phyloP scores from a whole-genome alignment of 2,329 filamentous ascomycete species.

The Paecilomyces niveus region DNA sequence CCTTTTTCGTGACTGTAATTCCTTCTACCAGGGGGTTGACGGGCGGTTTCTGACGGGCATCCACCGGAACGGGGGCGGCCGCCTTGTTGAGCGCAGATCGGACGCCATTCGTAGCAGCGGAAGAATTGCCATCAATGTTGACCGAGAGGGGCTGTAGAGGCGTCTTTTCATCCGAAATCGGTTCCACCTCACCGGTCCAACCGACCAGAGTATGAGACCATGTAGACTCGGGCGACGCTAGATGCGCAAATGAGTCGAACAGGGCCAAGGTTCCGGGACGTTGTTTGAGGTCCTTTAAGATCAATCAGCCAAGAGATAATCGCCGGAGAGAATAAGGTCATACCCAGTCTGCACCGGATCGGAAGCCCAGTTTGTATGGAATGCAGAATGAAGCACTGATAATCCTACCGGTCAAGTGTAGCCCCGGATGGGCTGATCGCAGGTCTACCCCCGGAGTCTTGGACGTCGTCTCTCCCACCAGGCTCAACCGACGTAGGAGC shows the following conservation, averaged over 20 bases:
- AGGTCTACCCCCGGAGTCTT: conserved; percentile 46
- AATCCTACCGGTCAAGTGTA: conserved; percentile 54
- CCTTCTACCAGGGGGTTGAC: conserved; percentile 59
- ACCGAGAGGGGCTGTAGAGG: conserved; percentile 23
- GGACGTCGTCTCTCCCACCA: conserved; percentile 32
- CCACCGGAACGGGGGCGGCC: conserved; percentile 71
- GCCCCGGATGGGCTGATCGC: conserved; percentile 47
- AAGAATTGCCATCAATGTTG: conserved; percentile 17
- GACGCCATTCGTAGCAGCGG: conserved; percentile 24
- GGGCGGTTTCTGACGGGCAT: conserved; percentile 50
- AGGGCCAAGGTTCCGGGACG: conserved; percentile 85
- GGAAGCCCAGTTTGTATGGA: conserved; percentile 52
- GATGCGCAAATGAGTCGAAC: conserved; percentile 82
- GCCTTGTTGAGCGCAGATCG: conserved; percentile 58
- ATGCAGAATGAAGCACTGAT: conserved; percentile 60
- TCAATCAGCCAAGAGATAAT: conserved; percentile 6
- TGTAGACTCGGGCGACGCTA: conserved; percentile 72
- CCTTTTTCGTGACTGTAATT: conserved; percentile 61
- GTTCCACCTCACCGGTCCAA: conserved; percentile 85
- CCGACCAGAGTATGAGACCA: conserved; percentile 93
- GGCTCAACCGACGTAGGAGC: conserved; percentile 47
- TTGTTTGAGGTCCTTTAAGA: conserved; percentile 59
- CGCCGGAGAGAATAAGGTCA: conserved; percentile 11
- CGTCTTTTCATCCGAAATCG: conserved; percentile 18
- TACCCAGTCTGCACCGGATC: conserved; percentile 51